Base-by-base conservation (phyloP, 331 rosid genomes). In the Phaseolus coccineus region DNA sequence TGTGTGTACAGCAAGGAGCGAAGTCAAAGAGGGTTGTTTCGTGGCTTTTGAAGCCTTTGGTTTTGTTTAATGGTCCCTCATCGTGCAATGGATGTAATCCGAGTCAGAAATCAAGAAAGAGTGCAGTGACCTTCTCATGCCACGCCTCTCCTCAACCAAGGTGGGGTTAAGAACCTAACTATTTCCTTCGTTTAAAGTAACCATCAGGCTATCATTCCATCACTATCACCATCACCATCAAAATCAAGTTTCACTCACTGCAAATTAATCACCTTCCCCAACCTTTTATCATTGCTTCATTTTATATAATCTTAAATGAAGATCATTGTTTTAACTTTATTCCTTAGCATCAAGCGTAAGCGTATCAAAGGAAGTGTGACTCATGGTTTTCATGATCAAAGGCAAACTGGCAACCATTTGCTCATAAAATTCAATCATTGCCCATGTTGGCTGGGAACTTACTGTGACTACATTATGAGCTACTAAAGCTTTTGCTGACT, bases 1-100 rank as follows among this genome's bases (percentile, higher is more conserved):
- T 67, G 39, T 61, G 70, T 71, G 69, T 46, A 83, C 69, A 79
- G 52, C 78, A 59, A 51, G 40, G 44, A 59, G 61, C 47, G 1
- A 80, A 80, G 91, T 91, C 88, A 88, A 88, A 82, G 81, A 57
- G 82, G 82, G 76, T 74, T 62, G 48, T 51, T 62, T 70, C 48
- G 9, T 57, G 1, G 22, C 71, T 42, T 79, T 87, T 57, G 40
- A 59, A 59, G 24, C 68, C 15, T 58, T 58, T 58, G 39, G 73
- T 27, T 19, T 77, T 22, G 48, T 84, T 78, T 47, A 22, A 74
- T 80, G 84, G 89, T 63, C 87, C 87, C 66, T 28, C 48, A 56
- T 77, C 4, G 39, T 88, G 56, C 24, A 59, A 56, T 77, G 4
- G 39, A 84, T 84, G 74, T 51, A 52, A 69, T 80, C 82, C 16